Base-by-base conservation (phyloP, 2,329 filamentous ascomycete genomes). In the Tolypocladium capitatum region DNA sequence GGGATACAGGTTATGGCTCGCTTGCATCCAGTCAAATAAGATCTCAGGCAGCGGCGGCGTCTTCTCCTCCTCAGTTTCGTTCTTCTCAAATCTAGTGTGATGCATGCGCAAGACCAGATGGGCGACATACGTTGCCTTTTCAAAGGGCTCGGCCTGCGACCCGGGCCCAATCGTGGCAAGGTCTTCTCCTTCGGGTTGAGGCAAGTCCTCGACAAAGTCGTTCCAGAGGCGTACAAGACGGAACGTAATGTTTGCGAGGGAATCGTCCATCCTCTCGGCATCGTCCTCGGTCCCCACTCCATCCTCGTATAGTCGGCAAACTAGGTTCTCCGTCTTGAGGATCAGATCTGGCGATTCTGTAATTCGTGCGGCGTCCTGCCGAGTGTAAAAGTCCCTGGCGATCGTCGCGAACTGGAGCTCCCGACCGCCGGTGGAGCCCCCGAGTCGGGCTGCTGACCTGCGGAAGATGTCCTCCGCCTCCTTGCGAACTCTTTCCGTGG, bases 11-110 rank as follows among this genome's bases (percentile, higher is more conserved):
- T 85, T 80, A 60, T 95, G 87, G 58, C 86, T 78, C 16, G 74
- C 72, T 47, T 86, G 76, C 53, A 94, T 72, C 91, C 91, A 97
- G 56, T 86, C 77, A 52, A 96, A 81, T 14, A 97, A 69, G 16
- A 89, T 76, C 58, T 84, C 82, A 1, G 91, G 87, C 18, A 94
- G 70, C 0, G 86, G 75, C 2, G 72, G 71, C 1, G 62, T 60
- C 54, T 69, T 67, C 31, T 63, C 64, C 9, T 67, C 61, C 31
- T 64, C 64, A 11, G 56, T 59, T 21, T 67, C 58, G 34, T 55
- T 62, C n/a, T 55, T 62, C 16, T 66, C 58, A 50, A 71, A 71
- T 14, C 75, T 69, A 10, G 74, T 75, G 64, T 95, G 87, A 56
- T 90, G 84, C 48, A 96, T 76, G 52, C 81, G 81, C 34, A 97